phyloP scores from a whole-genome alignment of 2,329 filamentous ascomycete species.

The Biscogniauxia mediterranea region DNA sequence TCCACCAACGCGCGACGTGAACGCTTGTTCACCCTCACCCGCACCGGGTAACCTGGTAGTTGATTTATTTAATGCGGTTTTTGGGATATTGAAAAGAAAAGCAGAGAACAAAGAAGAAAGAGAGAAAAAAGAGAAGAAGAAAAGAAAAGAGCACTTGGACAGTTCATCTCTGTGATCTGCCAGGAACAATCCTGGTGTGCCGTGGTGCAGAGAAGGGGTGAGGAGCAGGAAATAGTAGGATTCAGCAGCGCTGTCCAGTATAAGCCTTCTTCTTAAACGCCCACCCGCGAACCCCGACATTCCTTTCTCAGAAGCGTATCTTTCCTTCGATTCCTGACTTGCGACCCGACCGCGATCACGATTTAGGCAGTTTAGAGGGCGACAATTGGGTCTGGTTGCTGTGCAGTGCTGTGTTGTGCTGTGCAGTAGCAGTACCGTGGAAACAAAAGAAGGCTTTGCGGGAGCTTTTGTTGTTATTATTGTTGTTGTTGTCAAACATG shows the following conservation, averaged over 20 bases:
- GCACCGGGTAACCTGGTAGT: background rate
- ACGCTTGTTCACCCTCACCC: background rate
- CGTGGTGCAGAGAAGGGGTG: slow-evolving; percentile 22
- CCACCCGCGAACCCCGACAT: slow-evolving; percentile 21
- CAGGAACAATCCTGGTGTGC: slow-evolving; percentile 9
- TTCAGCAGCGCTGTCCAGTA: slow-evolving; percentile 53
- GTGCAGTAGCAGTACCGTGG: background rate
- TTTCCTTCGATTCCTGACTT: slow-evolving; percentile 10
- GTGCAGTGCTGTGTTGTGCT: background rate
- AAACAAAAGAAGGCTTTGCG: slow-evolving; percentile 5
- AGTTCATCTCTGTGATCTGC: slow-evolving; percentile 5
- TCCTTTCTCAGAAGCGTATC: slow-evolving; percentile 20
- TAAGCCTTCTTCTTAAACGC: slow-evolving; percentile 21
- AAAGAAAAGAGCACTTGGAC: background rate
- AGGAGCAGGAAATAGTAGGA: slow-evolving; percentile 40
- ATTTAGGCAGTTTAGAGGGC: background rate
- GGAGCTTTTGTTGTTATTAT: background rate
- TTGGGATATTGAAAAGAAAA: background rate
- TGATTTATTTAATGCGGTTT: background rate
- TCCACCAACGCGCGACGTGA: background rate
- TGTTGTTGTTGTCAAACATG: slow-evolving; percentile 43
- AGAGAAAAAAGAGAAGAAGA: no score
- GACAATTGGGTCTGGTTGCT: slow-evolving; percentile 1
- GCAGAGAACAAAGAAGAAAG: no score
- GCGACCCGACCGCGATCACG: slow-evolving; percentile 8